Evolutionary conservation across 1,284 basidiomycete species (phyloP), one percentile per base, ranked within the genome.

Genomic region (Cutaneotrichosporon mucoides): DNA sequence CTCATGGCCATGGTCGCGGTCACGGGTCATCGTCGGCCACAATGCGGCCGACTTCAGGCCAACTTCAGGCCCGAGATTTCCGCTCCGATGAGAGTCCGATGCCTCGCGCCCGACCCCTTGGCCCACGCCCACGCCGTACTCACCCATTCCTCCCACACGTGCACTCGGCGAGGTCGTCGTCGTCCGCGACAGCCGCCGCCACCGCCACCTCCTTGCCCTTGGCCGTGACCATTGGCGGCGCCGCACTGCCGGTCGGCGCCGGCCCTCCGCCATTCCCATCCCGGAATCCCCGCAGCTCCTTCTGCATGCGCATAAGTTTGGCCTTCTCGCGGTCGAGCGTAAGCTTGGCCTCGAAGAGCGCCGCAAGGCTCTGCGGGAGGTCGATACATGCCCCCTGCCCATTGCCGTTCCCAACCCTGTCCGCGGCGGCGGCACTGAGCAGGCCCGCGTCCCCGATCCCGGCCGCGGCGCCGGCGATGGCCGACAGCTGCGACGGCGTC

Each of bases 251-350:
- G 55, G 16, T 57, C 61, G 5, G 64, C 66, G 24, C 3, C 24
- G 24, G 24, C 24, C 24, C 24, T 24, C 24, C 24, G 24, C 24
- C 24, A 24, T 24, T 24, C 61, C 68, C 24, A 68, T 65, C 73
- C 15, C 68, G 64, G 46, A 76, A 75, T 36, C 73, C 73, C 59
- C 73, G 72, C n/a, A 77, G 63, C 65, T 77, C 75, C 61, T 75
- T 72, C 56, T 77, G 75, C 75, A 77, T 77, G 50, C 69, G 62
- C 55, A 77, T 66, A 43, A 77, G 60, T 61, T 76, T 77, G 5
- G 73, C 75, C 67, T 77, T 77, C 59, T 77, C 75, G 53, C 75
- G 66, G 65, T 77, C 75, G 49, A 77, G 66, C 4, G 73, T 77
- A 37, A 77, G 63, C 53, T 77, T 77, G 8, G 75, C 75, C 57